These are phyloP conservation scores for Ustilago curta DNA, from an alignment of 1,284 basidiomycete genomes.

Conservation along the genomic window DNA sequence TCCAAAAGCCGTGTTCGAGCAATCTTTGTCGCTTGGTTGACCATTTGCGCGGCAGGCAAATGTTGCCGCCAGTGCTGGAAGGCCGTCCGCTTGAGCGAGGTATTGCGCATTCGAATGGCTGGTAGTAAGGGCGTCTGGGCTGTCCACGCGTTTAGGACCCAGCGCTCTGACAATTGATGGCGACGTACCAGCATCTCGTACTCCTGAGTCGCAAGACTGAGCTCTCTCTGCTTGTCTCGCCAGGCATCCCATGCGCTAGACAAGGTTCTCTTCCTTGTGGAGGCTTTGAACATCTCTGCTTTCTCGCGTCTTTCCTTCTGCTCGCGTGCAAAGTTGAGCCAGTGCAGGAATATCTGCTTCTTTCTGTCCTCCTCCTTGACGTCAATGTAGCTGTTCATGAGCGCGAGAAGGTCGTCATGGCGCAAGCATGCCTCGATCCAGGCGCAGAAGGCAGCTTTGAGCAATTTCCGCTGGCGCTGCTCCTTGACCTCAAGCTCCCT, in stretches of 20 bases:
- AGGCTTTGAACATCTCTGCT: slow-evolving; percentile 12
- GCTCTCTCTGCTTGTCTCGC: slow-evolving; percentile 36
- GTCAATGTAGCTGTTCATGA: slow-evolving; percentile 56
- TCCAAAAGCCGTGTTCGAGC: slow-evolving; percentile 4
- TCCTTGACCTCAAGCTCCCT: slow-evolving; percentile 42
- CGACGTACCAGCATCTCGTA: slow-evolving; percentile 47
- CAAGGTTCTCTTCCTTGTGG: slow-evolving; percentile 2
- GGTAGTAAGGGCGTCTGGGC: slow-evolving; percentile 34
- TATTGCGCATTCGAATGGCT: slow-evolving; percentile 47
- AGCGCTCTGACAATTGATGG: slow-evolving; percentile 30
- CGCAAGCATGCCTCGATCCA: slow-evolving; percentile 54
- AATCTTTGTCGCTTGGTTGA: slow-evolving; percentile 18
- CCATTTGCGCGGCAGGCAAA: slow-evolving; percentile 29
- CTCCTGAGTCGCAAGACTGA: slow-evolving; percentile 34
- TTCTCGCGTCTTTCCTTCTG: slow-evolving; percentile 24
- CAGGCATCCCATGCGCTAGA: slow-evolving; percentile 20
- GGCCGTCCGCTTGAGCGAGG: slow-evolving; percentile 21
- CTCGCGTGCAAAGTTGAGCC: slow-evolving; percentile 30
- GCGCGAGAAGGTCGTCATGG: slow-evolving; percentile 49
- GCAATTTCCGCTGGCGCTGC: slow-evolving; percentile 25
- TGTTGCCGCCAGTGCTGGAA: slow-evolving; percentile 25
- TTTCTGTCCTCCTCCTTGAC: slow-evolving; percentile 47
- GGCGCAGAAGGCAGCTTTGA: slow-evolving; percentile 39
- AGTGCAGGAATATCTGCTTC: slow-evolving; percentile 27
- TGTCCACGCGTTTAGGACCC: slow-evolving; percentile 36